A percentile compares a stretch with the other conserved stretches of the same genome.
These are phyloP conservation scores for Sisymbrium irio DNA, from an alignment of 345 rosid genomes.

Conservation along the genomic window DNA sequence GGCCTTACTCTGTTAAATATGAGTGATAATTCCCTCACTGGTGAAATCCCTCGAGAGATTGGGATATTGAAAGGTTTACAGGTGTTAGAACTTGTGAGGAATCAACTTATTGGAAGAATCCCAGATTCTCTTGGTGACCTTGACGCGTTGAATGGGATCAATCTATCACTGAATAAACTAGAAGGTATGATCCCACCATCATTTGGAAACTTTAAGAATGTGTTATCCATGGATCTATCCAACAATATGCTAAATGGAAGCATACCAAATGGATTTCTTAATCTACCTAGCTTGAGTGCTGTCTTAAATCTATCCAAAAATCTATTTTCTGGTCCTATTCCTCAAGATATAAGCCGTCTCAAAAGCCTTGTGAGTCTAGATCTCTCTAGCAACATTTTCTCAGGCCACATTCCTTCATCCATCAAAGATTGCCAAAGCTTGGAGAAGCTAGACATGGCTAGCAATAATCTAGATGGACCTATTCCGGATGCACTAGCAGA, in stretches of 20 bases:
- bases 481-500: constrained; percentile 39
- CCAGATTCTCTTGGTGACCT: constrained; percentile 46
- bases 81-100: constrained; percentile 38
- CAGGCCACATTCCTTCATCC: constrained; percentile 42
- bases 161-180: constrained; percentile 44
- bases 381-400: constrained; percentile 41
- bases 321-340: constrained; percentile 38
- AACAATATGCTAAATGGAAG: constrained; percentile 47
- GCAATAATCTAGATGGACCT: constrained; percentile 40
- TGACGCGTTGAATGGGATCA: constrained; percentile 35
- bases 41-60: constrained; percentile 45
- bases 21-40: constrained; percentile 41
- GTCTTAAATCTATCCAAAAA: constrained; percentile 45
- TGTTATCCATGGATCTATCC: constrained; percentile 50
- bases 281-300: constrained; percentile 38
- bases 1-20: constrained; percentile 42
- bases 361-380: constrained; percentile 42
- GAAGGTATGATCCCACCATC: constrained; percentile 40
- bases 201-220: constrained; percentile 38
- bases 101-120: constrained; percentile 40
- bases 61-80: constrained; percentile 41
- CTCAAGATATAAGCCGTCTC: constrained; percentile 37
- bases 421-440: constrained; percentile 44
- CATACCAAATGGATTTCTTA: constrained; percentile 45
- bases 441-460: constrained; percentile 44